phyloP scores from a whole-genome alignment of 2,329 filamentous ascomycete species.

The Taxawa tesnikishii region DNA sequence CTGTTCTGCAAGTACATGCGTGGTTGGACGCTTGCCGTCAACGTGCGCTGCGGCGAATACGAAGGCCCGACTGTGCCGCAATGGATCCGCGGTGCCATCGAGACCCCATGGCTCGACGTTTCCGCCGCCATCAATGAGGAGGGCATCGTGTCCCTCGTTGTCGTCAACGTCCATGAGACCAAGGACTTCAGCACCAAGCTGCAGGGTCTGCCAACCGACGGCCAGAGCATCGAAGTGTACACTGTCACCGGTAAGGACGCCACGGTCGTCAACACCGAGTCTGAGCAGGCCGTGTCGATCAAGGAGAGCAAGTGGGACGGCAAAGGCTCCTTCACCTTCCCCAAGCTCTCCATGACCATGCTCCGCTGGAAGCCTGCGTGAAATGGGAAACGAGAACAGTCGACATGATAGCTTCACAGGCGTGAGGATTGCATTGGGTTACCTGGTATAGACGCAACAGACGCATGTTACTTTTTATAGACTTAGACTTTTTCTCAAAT shows the following conservation, averaged over 20 bases:
- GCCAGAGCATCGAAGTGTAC: slow-evolving; percentile 45
- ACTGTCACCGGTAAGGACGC: slow-evolving; percentile 48
- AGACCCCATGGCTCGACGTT: slow-evolving; percentile 60
- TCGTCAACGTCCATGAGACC: slow-evolving; percentile 57
- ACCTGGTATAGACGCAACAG: no score
- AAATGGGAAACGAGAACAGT: no score
- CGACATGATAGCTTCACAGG: not conserved
- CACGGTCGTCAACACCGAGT: slow-evolving; percentile 49
- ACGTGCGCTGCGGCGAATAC: slow-evolving; percentile 53
- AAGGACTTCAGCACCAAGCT: slow-evolving; percentile 47
- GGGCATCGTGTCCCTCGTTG: slow-evolving; percentile 53
- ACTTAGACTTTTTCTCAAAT: slow-evolving; percentile 44
- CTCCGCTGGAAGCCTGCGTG: slow-evolving; percentile 9
- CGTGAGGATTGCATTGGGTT: not conserved
- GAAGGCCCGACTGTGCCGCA: slow-evolving; percentile 51
- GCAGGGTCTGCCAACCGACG: slow-evolving; percentile 37
- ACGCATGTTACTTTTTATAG: no score
- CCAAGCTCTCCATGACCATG: slow-evolving; percentile 29
- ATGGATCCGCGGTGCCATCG: slow-evolving; percentile 53
- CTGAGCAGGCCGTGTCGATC: slow-evolving; percentile 49
- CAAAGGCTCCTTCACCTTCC: slow-evolving; percentile 50
- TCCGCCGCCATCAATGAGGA: slow-evolving; percentile 48
- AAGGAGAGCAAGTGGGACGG: slow-evolving; percentile 52
- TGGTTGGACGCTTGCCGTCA: slow-evolving; percentile 53
- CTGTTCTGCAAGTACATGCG: slow-evolving; percentile 63